Evolutionary conservation across 352 stramenopile genomes (phyloP), one percentile per base, ranked within the genome.

Genomic region (Elongisporangium undulatum): DNA sequence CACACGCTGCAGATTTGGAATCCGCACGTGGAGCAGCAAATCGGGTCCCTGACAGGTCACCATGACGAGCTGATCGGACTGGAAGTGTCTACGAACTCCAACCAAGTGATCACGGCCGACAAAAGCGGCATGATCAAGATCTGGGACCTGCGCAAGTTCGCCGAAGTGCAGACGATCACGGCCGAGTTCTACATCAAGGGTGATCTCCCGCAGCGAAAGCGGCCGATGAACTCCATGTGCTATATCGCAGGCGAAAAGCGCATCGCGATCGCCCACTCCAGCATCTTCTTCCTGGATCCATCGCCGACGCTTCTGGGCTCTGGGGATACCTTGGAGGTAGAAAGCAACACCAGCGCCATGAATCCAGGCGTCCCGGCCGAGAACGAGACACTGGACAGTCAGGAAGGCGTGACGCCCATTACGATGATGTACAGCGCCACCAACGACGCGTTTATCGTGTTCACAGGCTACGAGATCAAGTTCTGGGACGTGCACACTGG

Each of bases 1-100:
- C 77, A 87, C 41, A 69, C 61, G 17, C 51, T 89, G 0, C 69
- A 85, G 23, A 66, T 89, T 16, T 89, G 79, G 79, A 89, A 82
- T 52, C 77, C 79, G 19, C 76, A 83, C 41, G 66, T 87, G 12
- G 75, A 86, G 24, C 69, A 77, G 34, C 79, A 84, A 48, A 77
- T 89, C 48, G 77, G 71, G 2, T 71, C 68, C 20, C 56, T 89
- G 5, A 49, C 64, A 15, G 77, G 75, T 0, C 77, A 89, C 52
- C 59, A 61, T 1, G 63, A 69, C 20, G 75, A 85, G 41, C 55
- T 89, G 3, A 69, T 89, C 15, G 79, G 79, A 8, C 58, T 89
- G 13, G 74, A 85, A 49, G 68, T 82, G 9, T 61, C 77, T 6
- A 64, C 71, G 13, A 59, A 75, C 54, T 74, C 75, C 0, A 60